Evolutionary conservation across 176 grass and related monocot genomes (phyloP).

Genomic region (Thalia dealbata): DNA sequence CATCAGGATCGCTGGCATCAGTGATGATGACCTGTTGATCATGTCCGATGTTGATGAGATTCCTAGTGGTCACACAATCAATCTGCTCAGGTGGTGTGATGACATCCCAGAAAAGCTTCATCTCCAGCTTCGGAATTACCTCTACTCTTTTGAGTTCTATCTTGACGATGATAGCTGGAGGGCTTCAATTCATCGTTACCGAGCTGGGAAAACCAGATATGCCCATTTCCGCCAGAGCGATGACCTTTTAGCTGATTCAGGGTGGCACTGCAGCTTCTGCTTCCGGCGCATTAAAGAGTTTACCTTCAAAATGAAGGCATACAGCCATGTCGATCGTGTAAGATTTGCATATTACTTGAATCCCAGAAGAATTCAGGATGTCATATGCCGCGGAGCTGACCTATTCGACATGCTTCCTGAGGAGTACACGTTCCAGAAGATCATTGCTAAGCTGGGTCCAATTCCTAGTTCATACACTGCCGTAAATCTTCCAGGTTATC

Average conservation of each 20-base stretch:
- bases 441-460: background rate
- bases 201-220: background rate
- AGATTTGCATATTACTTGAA: slow-evolving; percentile 3
- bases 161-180: slow-evolving; percentile 1
- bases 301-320: slow-evolving; percentile 8
- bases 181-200: slow-evolving; percentile 2
- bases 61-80: background rate
- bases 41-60: slow-evolving; percentile 13
- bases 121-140: slow-evolving; percentile 7
- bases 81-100: slow-evolving; percentile 2
- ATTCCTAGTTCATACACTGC: slow-evolving; percentile 9
- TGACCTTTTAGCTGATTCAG: slow-evolving; percentile 4
- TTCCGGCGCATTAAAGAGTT: slow-evolving; percentile 1
- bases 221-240: slow-evolving; percentile 1
- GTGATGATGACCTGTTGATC: slow-evolving; percentile 2
- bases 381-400: background rate
- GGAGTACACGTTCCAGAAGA: slow-evolving; percentile 2
- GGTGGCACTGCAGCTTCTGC: slow-evolving; percentile 15
- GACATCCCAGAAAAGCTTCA: slow-evolving; percentile 7
- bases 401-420: slow-evolving; percentile 11
- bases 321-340: slow-evolving; percentile 1
- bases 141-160: slow-evolving; percentile 8
- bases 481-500: slow-evolving; percentile 43
- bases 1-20: slow-evolving; percentile 1
- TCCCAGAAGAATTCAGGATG: slow-evolving; percentile 4